Percentiles rank a stretch among this genome's conserved stretches.
These are phyloP conservation scores for Xylaria sp. DNA, from an alignment of 2,329 filamentous ascomycete genomes.

Conservation along the genomic window DNA sequence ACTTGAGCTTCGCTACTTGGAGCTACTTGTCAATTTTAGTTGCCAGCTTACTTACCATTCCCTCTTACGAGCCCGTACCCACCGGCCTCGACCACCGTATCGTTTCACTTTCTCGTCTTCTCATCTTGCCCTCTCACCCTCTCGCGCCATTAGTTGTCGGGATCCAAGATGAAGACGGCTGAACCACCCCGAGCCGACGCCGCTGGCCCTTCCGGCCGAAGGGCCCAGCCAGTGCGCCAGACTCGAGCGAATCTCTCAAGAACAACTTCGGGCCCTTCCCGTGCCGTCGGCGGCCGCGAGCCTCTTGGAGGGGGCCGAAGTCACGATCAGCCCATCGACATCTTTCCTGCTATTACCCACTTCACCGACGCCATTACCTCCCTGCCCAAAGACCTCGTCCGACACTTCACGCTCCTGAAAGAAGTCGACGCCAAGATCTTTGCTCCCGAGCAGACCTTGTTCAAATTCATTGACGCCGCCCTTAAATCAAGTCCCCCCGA, in stretches of 20 bases:
- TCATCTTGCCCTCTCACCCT: not conserved
- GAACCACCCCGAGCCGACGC: constrained; percentile 57
- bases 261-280: constrained; percentile 60
- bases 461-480: constrained; percentile 76
- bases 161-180: constrained; percentile 63
- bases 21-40: constrained; percentile 43
- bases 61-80: constrained; percentile 18
- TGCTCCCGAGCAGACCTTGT: constrained; percentile 83
- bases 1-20: constrained; percentile 45
- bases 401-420: constrained; percentile 94
- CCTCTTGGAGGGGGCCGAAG: constrained; percentile 56
- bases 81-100: constrained; percentile 18
- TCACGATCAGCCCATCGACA: constrained; percentile 70
- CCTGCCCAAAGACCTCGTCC: constrained; percentile 91
- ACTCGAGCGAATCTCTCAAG: constrained; percentile 72
- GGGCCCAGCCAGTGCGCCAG: constrained; percentile 72
- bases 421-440: constrained; percentile 98
- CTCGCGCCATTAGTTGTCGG: constrained; percentile 26
- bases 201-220: constrained; percentile 60
- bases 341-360: constrained; percentile 73
- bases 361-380: constrained; percentile 94
- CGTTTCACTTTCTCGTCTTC: constrained; percentile 22
- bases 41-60: constrained; percentile 40
- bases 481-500: constrained; percentile 62
- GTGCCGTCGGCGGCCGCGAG: constrained; percentile 57